Evolutionary conservation across 1,284 basidiomycete genomes (phyloP).

Genomic region (Cryptococcus deneoformans): DNA sequence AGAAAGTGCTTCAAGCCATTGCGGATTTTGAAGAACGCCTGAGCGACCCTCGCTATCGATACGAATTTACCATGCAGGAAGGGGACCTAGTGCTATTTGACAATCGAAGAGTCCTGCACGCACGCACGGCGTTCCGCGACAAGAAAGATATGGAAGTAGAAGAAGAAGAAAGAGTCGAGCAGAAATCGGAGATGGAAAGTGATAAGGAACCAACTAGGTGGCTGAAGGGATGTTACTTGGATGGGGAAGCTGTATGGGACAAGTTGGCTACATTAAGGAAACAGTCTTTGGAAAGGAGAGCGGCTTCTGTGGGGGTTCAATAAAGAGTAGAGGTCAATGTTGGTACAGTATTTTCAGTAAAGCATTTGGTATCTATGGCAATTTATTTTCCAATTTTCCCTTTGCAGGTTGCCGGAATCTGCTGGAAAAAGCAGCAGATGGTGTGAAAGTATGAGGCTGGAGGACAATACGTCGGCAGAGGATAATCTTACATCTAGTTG

Average conservation of each 20-base stretch:
- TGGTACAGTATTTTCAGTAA: background rate
- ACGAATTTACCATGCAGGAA: slow-evolving; percentile 68
- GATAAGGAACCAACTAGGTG: slow-evolving; percentile 61
- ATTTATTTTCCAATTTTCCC: background rate
- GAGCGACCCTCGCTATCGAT: slow-evolving; percentile 58
- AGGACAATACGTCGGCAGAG: background rate
- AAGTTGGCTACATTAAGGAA: slow-evolving; percentile 27
- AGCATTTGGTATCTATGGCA: background rate
- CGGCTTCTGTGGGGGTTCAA: too few species aligned
- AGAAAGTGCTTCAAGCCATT: slow-evolving; percentile 64
- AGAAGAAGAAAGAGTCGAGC: slow-evolving; percentile 42
- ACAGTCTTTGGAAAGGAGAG: background rate
- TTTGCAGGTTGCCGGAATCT: too few species aligned
- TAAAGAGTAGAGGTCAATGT: too few species aligned
- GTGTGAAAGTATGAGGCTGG: background rate
- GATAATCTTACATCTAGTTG: background rate
- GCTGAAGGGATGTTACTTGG: slow-evolving; percentile 84
- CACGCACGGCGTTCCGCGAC: slow-evolving; percentile 72
- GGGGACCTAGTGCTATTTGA: slow-evolving; percentile 91
- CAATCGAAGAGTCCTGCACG: slow-evolving; percentile 89
- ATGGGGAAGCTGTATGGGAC: slow-evolving; percentile 72
- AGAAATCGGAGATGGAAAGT: background rate
- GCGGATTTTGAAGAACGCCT: slow-evolving; percentile 62
- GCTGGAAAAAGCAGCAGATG: too few species aligned
- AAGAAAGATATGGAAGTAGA: slow-evolving; percentile 25